phyloP scores from a whole-genome alignment of 2,329 filamentous ascomycete species.

The Talaromyces sp. region DNA sequence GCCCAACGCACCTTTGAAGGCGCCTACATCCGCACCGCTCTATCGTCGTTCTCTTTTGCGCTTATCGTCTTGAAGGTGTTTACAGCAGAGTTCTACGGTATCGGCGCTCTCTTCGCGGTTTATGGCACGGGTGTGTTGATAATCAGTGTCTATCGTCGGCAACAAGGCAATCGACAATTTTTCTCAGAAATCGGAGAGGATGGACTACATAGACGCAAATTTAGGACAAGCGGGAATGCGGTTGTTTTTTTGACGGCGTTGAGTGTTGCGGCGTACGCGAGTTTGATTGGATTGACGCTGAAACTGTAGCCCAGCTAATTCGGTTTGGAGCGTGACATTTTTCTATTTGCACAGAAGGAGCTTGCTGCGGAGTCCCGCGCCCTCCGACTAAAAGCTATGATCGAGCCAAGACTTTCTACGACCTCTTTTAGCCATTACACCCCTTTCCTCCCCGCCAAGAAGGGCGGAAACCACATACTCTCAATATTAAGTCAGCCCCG shows the following conservation, averaged over 20 bases:
- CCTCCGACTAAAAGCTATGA: background rate
- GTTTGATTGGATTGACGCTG: constrained; percentile 58
- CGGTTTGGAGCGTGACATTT: background rate
- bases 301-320: constrained; percentile 34
- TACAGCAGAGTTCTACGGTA: constrained; percentile 91
- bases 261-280: constrained; percentile 61
- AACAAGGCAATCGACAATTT: constrained; percentile 92
- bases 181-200: constrained; percentile 62
- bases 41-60: constrained; percentile 92
- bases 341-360: background rate
- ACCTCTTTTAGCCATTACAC: background rate
- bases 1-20: constrained; percentile 96
- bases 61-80: constrained; percentile 96
- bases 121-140: constrained; percentile 83
- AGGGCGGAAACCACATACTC: background rate
- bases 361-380: background rate
- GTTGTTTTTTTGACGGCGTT: constrained; percentile 61
- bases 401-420: constrained; percentile 1
- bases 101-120: constrained; percentile 90
- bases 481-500: background rate
- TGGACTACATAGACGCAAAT: constrained; percentile 59
- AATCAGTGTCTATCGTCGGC: constrained; percentile 78
- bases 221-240: constrained; percentile 64
- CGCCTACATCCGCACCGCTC: constrained; percentile 89
- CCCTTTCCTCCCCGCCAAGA: constrained; percentile 9